phyloP scores from a whole-genome alignment of 2,329 filamentous ascomycete genomes.

The Aspergillus pseudoglaucus region DNA sequence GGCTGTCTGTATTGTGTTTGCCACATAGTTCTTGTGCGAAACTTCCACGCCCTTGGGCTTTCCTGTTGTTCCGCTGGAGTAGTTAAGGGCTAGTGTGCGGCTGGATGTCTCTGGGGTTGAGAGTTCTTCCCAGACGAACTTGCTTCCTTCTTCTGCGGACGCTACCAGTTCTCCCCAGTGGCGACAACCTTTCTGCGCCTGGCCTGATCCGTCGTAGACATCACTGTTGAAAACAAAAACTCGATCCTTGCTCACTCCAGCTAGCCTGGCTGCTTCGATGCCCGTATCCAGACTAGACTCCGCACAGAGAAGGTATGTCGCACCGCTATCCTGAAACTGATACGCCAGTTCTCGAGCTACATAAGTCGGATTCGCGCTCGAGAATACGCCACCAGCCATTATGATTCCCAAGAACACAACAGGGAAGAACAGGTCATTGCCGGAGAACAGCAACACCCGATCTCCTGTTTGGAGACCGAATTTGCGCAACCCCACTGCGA shows the following conservation, averaged over 20 bases:
- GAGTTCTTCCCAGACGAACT: constrained; percentile 55
- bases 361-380: constrained; percentile 65
- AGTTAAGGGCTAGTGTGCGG: constrained; percentile 62
- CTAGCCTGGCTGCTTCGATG: constrained; percentile 57
- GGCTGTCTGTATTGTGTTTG: constrained; percentile 60
- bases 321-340: constrained; percentile 66
- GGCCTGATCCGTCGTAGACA: constrained; percentile 39
- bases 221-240: constrained; percentile 63
- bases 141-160: constrained; percentile 44
- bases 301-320: constrained; percentile 57
- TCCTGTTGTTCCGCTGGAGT: constrained; percentile 68
- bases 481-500: constrained; percentile 61
- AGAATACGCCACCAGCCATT: constrained; percentile 74
- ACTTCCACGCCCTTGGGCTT: constrained; percentile 80
- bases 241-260: constrained; percentile 47
- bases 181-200: constrained; percentile 37
- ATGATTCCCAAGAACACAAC: constrained; percentile 64
- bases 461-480: constrained; percentile 62
- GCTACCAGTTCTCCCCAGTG: constrained; percentile 62
- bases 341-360: constrained; percentile 66
- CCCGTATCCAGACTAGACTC: constrained; percentile 56
- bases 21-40: constrained; percentile 68
- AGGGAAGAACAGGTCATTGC: constrained; percentile 68
- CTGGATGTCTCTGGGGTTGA: constrained; percentile 35
- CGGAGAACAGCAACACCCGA: constrained; percentile 65